These are phyloP conservation scores for Acer campestre DNA, from an alignment of 345 rosid genomes.

Conservation along the genomic window DNA sequence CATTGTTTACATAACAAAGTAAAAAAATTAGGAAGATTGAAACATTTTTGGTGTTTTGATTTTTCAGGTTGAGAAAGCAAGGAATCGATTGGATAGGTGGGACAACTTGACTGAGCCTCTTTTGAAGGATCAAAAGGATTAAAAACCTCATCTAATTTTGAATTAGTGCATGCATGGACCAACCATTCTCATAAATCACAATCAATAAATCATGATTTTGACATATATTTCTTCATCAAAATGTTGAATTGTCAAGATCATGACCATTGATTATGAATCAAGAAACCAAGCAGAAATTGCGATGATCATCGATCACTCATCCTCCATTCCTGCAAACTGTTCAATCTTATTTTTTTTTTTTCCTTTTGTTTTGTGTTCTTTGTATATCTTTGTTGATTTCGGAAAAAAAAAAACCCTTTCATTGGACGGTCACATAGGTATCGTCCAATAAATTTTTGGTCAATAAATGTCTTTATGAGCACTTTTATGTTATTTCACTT, in stretches of 20 bases:
- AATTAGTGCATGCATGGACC: too few species aligned
- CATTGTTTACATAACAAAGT: neutral
- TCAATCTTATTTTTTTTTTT: too few species aligned
- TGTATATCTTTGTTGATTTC: too few species aligned
- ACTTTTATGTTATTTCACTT: too few species aligned
- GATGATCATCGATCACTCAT: too few species aligned
- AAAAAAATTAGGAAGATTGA: neutral
- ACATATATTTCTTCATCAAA: neutral
- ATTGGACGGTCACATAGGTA: too few species aligned
- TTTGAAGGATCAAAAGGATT: conserved; percentile 22
- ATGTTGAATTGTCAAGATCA: neutral
- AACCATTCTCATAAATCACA: neutral
- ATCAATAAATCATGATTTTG: neutral
- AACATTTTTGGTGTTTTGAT: neutral
- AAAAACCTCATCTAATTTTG: neutral
- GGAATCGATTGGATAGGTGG: conserved; percentile 48
- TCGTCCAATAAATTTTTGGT: too few species aligned
- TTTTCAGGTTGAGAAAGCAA: conserved; percentile 55
- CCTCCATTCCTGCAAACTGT: too few species aligned
- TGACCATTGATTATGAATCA: neutral
- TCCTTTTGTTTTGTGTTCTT: too few species aligned
- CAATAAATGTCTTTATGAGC: too few species aligned
- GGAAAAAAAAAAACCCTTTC: too few species aligned
- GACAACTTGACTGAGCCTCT: conserved; percentile 31
- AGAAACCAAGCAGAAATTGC: neutral